Conservation (phyloP, 169 alveolate genomes). For the Plasmodium gonderi region DNA sequence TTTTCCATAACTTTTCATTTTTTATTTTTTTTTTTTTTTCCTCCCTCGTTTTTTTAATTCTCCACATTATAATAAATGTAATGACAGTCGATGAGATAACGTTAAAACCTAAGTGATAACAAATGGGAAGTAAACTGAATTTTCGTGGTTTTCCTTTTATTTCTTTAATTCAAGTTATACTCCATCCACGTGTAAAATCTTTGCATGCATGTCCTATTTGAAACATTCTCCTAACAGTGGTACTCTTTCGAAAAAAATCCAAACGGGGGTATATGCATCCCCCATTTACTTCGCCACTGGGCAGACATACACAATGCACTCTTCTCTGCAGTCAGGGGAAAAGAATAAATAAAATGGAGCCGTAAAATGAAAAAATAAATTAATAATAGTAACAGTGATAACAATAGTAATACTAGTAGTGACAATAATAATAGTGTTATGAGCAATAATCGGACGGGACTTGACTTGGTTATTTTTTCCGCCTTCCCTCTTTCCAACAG, state of each 20-base stretch:
- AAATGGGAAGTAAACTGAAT: neutral
- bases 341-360: neutral
- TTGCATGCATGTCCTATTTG: no score
- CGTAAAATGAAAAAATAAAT: neutral
- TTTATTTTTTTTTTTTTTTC: neutral
- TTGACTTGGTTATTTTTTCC: neutral
- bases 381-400: neutral
- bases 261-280: neutral
- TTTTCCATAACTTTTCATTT: neutral
- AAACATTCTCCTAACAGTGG: no score
- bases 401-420: no score
- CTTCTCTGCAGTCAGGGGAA: constrained; percentile 4
- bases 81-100: no score
- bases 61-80: no score
- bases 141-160: neutral
- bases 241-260: no score
- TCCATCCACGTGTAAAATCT: no score
- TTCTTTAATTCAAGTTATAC: no score
- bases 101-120: neutral
- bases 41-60: neutral
- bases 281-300: neutral
- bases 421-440: no score
- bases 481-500: neutral
- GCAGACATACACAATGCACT: constrained; percentile 39
- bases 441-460: no score